Evolutionary conservation across 2,329 filamentous ascomycete genomes (phyloP), one percentile per base, ranked within the genome.

Genomic region (Lachnellula willkommii): DNA sequence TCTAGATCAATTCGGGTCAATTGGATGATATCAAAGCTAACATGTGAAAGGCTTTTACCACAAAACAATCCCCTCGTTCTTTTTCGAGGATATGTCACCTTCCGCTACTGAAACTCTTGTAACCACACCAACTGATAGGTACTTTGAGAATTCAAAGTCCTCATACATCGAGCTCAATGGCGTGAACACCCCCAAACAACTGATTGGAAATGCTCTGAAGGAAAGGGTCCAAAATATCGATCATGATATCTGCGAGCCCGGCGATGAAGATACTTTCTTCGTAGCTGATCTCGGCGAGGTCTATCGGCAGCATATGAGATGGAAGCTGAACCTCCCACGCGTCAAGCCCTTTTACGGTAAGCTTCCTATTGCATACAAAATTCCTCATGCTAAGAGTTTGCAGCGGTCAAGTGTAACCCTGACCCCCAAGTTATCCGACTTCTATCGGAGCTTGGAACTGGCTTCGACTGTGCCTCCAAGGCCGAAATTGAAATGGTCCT

Each of bases 401-500:
- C 65, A 93, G 93, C 93, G 65, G 93, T 99, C 79, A 99, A 99
- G 78, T 99, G 94, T 78, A 99, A 99, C 81, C 92, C 93, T 28
- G 93, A 99, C 75, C 83, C 87, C 49, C 86, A 89, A 75, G 87
- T 99, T 61, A 81, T 99, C 64, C 87, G 87, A 70, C 88, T 99
- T 64, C 85, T 99, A 68, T 85, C 90, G 60, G 85, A 84, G 65
- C 82, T 99, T 63, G 94, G 93, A 69, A 92, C 90, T 63, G 94
- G 94, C 68, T 99, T 99, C 73, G 94, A 99, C 75, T 99, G 94
- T 75, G 94, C 94, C 61, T 97, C 93, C 74, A 97, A 97, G 82
- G 81, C 87, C 63, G 94, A 99, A 77, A 96, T 99, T 66, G 92
- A 99, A 73, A 85, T 92, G 73, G 88, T 96, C 60, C 80, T 97